phyloP scores from a whole-genome alignment of 495 filamentous ascomycete genomes.

The Hypomontagnella submonticulosa region DNA sequence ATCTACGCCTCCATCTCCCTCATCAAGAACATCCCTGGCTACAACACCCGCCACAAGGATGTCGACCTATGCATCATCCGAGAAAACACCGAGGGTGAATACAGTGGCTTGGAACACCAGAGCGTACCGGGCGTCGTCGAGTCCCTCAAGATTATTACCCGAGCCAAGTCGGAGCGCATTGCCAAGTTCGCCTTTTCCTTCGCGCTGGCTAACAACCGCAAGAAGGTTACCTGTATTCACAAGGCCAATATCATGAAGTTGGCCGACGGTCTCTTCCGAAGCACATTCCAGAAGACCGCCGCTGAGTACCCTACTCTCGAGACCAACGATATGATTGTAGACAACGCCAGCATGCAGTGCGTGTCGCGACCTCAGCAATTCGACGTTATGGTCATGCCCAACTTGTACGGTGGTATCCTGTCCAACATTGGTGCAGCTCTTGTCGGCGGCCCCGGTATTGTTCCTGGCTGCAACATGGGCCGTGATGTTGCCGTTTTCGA shows the following conservation, averaged over 20 bases:
- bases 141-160: constrained; percentile 99
- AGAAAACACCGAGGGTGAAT: constrained; percentile 99
- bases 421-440: constrained; percentile 99
- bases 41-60: constrained; percentile 94
- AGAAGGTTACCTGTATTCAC: constrained; percentile 99
- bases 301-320: constrained; percentile 93
- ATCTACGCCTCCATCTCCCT: constrained; percentile 98
- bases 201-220: constrained; percentile 95
- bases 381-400: constrained; percentile 99
- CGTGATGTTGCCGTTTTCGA: constrained; percentile 98
- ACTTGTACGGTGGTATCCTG: constrained; percentile 97
- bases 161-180: constrained; percentile 97
- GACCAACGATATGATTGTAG: constrained; percentile 98
- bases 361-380: constrained; percentile 96
- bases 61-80: constrained; percentile 99
- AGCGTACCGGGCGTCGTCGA: constrained; percentile 96
- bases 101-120: constrained; percentile 98
- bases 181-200: constrained; percentile 98
- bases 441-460: constrained; percentile 96
- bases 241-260: constrained; percentile 99
- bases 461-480: constrained; percentile 99
- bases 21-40: constrained; percentile 99
- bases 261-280: constrained; percentile 97
- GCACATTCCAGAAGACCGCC: constrained; percentile 91
- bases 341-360: constrained; percentile 99